Base-by-base conservation (phyloP, 2,329 filamentous ascomycete genomes). In the Claviceps digitariae region DNA sequence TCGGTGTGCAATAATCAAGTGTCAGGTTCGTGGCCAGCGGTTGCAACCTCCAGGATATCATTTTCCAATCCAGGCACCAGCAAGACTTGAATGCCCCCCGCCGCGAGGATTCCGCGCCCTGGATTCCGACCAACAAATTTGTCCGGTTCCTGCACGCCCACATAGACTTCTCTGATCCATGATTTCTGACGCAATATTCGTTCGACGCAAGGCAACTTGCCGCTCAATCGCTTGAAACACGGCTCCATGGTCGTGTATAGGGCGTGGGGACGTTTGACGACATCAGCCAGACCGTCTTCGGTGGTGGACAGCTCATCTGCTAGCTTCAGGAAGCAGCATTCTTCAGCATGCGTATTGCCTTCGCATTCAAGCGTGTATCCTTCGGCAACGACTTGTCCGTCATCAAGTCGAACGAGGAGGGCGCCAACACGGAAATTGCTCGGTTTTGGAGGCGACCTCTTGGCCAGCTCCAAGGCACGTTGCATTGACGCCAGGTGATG, bases 181-280 rank as follows among this genome's bases (percentile, higher is more conserved):
- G 68, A 70, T 13, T 72, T 73, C 21, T 85, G 73, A 8, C 72
- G 72, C 43, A 94, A 69, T 25, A 98, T 86, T 52, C 91, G 76
- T 60, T 95, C 81, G 8, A 88, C 86, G 62, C 93, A 94, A 0
- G 86, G 77, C 52, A 80, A 62, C 62, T 90, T 90, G 4, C 87
- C 87, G 61, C 83, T 88, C 51, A 89, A 71, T 41, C 88, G 75
- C 61, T 83, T 74, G 52, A 79, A 84, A 65, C 88, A 94, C 1
- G 88, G 88, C 67, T 93, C 93, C 75, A 98, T 89, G 0, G 90
- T 96, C 0, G 94, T 96, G 68, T 96, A 97, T 13, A 98, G 76
- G 10, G 64, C 69, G 54, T 72, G 68, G 15, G 64, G 62, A 36
- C 57, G 58, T 4, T 58, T 58, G 36, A 70, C 64, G 20, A 59